Percentiles rank a stretch among this genome's conserved stretches.
Conservation (phyloP, 495 filamentous ascomycete genomes). For the Penicillium bialowiezense region DNA sequence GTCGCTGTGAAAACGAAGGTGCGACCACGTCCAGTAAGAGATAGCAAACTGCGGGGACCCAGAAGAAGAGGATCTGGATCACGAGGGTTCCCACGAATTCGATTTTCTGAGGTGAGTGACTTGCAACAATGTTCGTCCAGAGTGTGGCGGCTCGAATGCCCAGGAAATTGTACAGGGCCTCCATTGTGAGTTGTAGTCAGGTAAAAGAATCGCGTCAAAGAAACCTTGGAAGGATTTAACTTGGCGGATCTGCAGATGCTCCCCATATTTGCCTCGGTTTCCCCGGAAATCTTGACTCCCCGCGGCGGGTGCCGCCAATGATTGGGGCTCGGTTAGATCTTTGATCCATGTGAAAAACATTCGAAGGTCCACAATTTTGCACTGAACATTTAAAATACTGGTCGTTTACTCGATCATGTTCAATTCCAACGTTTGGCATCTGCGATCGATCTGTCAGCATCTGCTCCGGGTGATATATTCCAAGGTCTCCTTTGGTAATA, state of each 20-base stretch:
- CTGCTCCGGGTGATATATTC: too few relatives aligned
- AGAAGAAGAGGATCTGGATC: conserved; percentile 49
- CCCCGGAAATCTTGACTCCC: conserved; percentile 9
- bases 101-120: conserved; percentile 28
- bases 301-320: conserved; percentile 10
- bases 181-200: conserved; percentile 7
- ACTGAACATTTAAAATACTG: too few relatives aligned
- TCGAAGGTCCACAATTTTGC: too few relatives aligned
- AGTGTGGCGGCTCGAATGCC: conserved; percentile 1
- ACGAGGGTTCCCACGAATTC: conserved; percentile 47
- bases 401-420: too few relatives aligned
- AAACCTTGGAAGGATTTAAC: too few relatives aligned
- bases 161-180: background rate
- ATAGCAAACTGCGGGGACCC: conserved; percentile 46
- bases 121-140: conserved; percentile 25
- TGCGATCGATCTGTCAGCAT: too few relatives aligned
- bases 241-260: too few relatives aligned
- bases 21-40: conserved; percentile 38
- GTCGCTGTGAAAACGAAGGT: conserved; percentile 46
- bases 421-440: too few relatives aligned
- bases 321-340: conserved; percentile 12
- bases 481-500: too few relatives aligned
- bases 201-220: too few relatives aligned
- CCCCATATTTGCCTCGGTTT: conserved; percentile 16
- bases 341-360: conserved; percentile 19